Conservation (phyloP, 1,139 yeast species). For the Candida sanyaensis region DNA sequence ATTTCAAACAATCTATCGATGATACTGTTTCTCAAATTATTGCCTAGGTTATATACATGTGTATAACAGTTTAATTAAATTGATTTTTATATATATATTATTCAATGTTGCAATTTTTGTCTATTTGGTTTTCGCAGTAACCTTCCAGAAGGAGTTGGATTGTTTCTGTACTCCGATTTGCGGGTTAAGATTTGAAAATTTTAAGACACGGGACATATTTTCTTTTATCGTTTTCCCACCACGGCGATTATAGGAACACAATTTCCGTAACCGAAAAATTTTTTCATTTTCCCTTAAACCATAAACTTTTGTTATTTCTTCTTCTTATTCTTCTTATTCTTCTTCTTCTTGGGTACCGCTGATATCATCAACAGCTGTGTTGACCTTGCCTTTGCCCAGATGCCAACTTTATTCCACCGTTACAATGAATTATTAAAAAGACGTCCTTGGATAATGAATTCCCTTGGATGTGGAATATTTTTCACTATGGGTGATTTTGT, state of each 20-base stretch:
- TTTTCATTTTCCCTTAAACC: not conserved
- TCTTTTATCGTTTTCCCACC: not conserved
- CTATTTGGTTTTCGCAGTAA: not conserved
- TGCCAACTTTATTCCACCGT: conserved; percentile 28
- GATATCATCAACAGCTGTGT: not conserved
- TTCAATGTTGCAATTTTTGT: no score
- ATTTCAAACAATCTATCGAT: conserved; percentile 34
- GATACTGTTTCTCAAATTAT: conserved; percentile 44
- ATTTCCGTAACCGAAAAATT: not conserved
- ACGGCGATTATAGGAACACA: not conserved
- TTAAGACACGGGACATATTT: not conserved
- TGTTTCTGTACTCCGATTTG: not conserved
- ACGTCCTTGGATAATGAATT: conserved; percentile 57
- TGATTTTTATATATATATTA: no score
- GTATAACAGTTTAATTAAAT: no score
- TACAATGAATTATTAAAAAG: conserved; percentile 44
- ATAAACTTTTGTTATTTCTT: not conserved
- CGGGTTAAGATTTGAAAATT: not conserved
- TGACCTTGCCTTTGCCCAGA: not conserved
- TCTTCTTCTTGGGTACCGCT: not conserved
- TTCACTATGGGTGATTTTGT: conserved; percentile 76
- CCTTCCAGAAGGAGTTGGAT: not conserved
- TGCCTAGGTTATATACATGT: not conserved
- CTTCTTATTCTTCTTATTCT: no score
- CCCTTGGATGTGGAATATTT: conserved; percentile 56